phyloP scores from a whole-genome alignment of 345 rosid species.

The Xanthoceras sorbifolium region DNA sequence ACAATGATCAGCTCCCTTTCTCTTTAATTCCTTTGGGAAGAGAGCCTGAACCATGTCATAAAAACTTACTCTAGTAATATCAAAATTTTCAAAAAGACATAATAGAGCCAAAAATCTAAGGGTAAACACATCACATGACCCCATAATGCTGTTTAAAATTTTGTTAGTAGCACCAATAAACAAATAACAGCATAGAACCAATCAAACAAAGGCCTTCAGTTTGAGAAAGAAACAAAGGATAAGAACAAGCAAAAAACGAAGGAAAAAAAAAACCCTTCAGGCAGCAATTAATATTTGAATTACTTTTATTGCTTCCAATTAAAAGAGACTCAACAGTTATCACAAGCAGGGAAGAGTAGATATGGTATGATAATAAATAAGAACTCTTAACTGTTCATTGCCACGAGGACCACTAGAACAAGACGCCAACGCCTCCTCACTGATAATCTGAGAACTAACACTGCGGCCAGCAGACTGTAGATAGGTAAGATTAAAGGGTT shows the following conservation, averaged over 20 bases:
- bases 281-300: not conserved
- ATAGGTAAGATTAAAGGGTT: slow-evolving; percentile 21
- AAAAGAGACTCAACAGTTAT: not conserved
- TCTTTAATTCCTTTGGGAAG: not conserved
- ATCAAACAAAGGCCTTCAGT: not conserved
- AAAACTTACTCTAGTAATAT: not conserved
- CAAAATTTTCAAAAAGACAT: not conserved
- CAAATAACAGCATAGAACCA: not conserved
- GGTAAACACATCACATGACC: not conserved
- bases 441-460: slow-evolving; percentile 63
- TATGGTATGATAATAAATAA: not conserved
- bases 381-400: slow-evolving; percentile 77
- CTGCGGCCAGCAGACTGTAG: slow-evolving; percentile 69
- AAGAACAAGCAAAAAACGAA: not conserved
- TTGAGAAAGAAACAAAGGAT: not conserved
- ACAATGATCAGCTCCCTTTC: not conserved
- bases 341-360: not conserved
- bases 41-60: not conserved
- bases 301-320: not conserved
- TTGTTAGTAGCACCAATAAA: not conserved
- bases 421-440: slow-evolving; percentile 75
- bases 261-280: not conserved
- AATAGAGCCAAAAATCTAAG: not conserved
- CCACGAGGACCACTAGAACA: slow-evolving; percentile 79
- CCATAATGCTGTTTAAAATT: not conserved